Percentiles rank a stretch among this genome's conserved stretches.
Conservation (phyloP, 208 protist genomes). For the Polymyxa betae region DNA sequence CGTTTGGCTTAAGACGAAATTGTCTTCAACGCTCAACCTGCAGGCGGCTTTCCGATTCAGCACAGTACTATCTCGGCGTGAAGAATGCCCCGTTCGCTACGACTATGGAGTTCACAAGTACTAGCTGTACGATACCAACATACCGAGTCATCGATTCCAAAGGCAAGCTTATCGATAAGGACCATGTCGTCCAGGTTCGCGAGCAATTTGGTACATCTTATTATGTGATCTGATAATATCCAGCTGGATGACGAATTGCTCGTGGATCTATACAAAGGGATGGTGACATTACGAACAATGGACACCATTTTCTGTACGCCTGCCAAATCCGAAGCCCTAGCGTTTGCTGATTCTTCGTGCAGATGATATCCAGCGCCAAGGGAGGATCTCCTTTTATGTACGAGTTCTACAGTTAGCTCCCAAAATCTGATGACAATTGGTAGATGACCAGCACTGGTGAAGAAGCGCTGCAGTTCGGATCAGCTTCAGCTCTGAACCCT, state of each 20-base stretch:
- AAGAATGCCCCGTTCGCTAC: conserved; percentile 11
- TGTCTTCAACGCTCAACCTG: too few relatives aligned
- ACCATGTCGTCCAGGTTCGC: conserved; percentile 23
- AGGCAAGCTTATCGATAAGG: not conserved
- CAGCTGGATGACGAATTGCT: conserved; percentile 15
- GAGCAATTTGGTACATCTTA: not conserved
- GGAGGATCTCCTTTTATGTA: conserved; percentile 94
- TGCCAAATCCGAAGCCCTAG: not conserved
- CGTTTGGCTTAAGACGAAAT: too few relatives aligned
- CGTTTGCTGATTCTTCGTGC: not conserved
- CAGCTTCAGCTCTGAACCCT: conserved; percentile 81
- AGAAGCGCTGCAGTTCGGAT: conserved; percentile 85
- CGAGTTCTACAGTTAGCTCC: not conserved
- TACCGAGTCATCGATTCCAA: conserved; percentile 46
- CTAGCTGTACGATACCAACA: conserved; percentile 32
- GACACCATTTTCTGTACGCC: conserved; percentile 55
- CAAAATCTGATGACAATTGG: not conserved
- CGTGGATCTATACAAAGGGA: conserved; percentile 54
- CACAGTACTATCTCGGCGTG: conserved; percentile 7
- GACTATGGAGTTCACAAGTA: conserved; percentile 27
- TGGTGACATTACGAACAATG: conserved; percentile 36
- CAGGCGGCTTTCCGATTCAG: too few relatives aligned
- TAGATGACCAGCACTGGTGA: conserved; percentile 77
- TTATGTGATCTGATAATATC: not conserved
- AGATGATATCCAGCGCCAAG: conserved; percentile 79